Conservation (phyloP, 2,329 filamentous ascomycete species). For the Ceratocystis papillata region DNA sequence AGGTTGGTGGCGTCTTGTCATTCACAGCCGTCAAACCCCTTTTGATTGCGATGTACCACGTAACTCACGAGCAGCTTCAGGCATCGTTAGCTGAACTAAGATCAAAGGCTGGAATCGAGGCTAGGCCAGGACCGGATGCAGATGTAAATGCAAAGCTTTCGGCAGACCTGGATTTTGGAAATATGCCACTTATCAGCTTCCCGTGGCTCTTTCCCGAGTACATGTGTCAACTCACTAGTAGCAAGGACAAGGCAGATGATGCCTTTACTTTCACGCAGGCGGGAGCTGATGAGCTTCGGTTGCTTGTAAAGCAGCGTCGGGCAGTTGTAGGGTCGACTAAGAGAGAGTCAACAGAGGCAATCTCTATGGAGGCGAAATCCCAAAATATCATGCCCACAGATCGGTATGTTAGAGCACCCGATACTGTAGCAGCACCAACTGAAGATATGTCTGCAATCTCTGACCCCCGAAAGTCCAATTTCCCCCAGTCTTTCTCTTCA, state of each 20-base stretch:
- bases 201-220: conserved; percentile 79
- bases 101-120: not conserved
- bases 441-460: too few species aligned
- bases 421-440: too few species aligned
- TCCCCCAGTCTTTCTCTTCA: too few species aligned
- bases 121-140: not conserved
- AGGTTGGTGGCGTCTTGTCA: conserved; percentile 43
- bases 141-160: too few species aligned
- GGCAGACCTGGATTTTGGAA: conserved; percentile 17
- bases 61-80: conserved; percentile 61
- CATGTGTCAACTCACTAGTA: conserved; percentile 55
- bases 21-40: conserved; percentile 53
- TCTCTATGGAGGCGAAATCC: too few species aligned
- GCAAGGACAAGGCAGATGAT: conserved; percentile 22
- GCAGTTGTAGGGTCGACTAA: not conserved
- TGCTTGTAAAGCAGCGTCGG: not conserved
- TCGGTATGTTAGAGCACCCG: too few species aligned
- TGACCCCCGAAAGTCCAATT: too few species aligned
- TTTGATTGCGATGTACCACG: conserved; percentile 75
- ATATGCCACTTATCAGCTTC: conserved; percentile 79
- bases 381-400: too few species aligned
- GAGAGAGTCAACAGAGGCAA: too few species aligned
- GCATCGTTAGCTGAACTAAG: not conserved
- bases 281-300: not conserved
- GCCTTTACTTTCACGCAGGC: conserved; percentile 14